Evolutionary conservation across 2,329 filamentous ascomycete species (phyloP).

Genomic region (Sclerotinia borealis): DNA sequence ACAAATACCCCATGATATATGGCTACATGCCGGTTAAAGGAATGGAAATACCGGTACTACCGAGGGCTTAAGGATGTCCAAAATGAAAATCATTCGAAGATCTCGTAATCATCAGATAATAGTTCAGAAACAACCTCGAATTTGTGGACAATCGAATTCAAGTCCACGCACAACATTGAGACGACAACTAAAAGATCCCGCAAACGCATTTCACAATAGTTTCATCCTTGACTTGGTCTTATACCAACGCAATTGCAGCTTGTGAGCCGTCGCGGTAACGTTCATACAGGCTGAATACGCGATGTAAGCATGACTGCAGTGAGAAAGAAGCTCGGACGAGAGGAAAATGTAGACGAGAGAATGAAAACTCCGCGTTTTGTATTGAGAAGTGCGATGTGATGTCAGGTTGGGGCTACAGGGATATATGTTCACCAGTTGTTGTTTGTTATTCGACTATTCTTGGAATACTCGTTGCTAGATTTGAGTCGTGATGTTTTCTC

Average conservation of each 20-base stretch:
- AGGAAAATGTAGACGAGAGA: neutral
- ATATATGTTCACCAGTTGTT: too few species aligned
- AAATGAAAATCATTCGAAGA: neutral
- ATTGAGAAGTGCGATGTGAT: too few species aligned
- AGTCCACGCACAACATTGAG: neutral
- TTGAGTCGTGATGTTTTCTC: neutral
- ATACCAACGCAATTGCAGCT: too few species aligned
- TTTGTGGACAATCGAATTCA: neutral
- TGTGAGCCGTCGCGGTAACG: too few species aligned
- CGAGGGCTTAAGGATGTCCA: neutral
- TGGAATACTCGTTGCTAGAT: neutral
- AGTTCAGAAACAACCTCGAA: neutral
- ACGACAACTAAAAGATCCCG: neutral
- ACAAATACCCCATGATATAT: neutral
- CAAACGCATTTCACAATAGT: neutral
- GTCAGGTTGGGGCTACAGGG: neutral
- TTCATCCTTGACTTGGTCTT: too few species aligned
- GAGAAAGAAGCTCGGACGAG: neutral
- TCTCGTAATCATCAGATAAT: neutral
- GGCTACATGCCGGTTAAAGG: neutral
- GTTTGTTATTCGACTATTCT: neutral
- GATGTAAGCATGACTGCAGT: neutral
- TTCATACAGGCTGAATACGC: neutral
- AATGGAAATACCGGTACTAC: neutral
- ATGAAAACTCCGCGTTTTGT: too few species aligned